Conservation (phyloP, 2,329 filamentous ascomycete genomes). For the Fusarium palustre region DNA sequence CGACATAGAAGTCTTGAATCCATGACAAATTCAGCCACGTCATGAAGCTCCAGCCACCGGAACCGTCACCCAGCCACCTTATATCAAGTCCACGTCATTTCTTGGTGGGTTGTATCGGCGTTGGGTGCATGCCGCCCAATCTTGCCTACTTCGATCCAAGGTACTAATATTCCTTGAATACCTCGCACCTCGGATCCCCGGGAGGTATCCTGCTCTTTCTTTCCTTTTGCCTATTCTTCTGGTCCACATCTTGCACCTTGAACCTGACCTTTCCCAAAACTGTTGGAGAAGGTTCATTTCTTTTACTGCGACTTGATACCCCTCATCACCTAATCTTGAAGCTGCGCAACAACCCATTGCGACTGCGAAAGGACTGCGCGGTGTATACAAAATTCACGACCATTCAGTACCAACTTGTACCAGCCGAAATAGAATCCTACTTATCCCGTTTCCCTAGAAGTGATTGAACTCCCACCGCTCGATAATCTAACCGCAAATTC, state of each 20-base stretch:
- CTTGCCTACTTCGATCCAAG: conserved; percentile 18
- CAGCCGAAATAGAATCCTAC: conserved; percentile 4
- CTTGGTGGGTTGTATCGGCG: conserved; percentile 7
- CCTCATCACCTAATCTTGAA: conserved; percentile 2
- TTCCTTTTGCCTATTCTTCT: conserved; percentile 11
- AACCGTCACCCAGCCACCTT: conserved; percentile 35
- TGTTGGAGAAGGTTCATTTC: conserved; percentile 9
- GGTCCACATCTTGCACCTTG: conserved; percentile 11
- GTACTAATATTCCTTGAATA: conserved; percentile 24
- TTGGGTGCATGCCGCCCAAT: conserved; percentile 34
- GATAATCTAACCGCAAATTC: background rate
- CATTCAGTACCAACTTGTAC: conserved; percentile 6
- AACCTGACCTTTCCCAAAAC: conserved; percentile 3
- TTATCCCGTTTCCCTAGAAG: background rate
- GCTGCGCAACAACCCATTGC: conserved; percentile 11
- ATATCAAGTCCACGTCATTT: conserved; percentile 45
- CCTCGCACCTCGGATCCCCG: conserved; percentile 34
- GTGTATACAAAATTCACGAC: conserved; percentile 1
- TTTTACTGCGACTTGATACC: conserved; percentile 34
- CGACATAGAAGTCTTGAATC: conserved; percentile 29
- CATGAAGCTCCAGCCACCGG: conserved; percentile 32
- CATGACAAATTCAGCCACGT: conserved; percentile 22
- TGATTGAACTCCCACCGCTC: background rate
- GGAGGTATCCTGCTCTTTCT: conserved; percentile 15
- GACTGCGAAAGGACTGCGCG: conserved; percentile 12